Conservation (phyloP, 2,329 filamentous ascomycete genomes). For the Beauveria bassiana region DNA sequence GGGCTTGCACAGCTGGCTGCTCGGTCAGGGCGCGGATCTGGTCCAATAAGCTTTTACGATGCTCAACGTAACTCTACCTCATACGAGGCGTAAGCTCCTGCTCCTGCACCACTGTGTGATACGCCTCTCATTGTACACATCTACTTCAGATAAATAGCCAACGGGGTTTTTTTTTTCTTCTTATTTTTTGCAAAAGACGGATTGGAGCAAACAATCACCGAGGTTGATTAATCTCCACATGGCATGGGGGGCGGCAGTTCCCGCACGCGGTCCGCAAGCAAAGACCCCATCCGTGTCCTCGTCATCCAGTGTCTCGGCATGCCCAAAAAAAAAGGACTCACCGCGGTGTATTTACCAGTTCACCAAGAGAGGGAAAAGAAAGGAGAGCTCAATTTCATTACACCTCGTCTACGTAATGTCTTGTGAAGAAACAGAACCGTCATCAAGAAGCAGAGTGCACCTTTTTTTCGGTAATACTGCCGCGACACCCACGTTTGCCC, state of each 20-base stretch:
- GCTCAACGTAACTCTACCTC: neutral
- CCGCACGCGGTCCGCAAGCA: neutral
- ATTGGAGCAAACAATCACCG: neutral
- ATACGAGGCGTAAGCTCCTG: neutral
- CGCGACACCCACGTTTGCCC: too few species aligned
- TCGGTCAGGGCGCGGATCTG: neutral
- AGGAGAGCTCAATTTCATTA: too few species aligned
- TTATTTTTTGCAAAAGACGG: too few species aligned
- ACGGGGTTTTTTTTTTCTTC: too few species aligned
- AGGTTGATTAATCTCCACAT: slow-evolving; percentile 4
- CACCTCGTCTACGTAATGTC: too few species aligned
- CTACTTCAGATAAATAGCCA: too few species aligned
- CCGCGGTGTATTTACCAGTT: neutral
- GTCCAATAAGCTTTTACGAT: neutral
- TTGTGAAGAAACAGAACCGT: too few species aligned
- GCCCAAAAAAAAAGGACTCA: neutral
- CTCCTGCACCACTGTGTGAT: too few species aligned
- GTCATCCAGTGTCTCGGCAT: neutral
- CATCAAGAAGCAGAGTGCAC: neutral
- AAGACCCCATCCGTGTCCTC: slow-evolving; percentile 7
- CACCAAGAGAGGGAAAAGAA: neutral
- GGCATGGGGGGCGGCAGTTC: slow-evolving; percentile 3
- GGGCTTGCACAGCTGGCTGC: neutral
- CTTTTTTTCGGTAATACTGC: neutral
- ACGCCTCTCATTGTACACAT: too few species aligned